A percentile compares a stretch with the other conserved stretches of the same genome.
These are phyloP conservation scores for Coix lacrymajobi DNA, from an alignment of 176 grass and related monocot genomes.

Conservation along the genomic window DNA sequence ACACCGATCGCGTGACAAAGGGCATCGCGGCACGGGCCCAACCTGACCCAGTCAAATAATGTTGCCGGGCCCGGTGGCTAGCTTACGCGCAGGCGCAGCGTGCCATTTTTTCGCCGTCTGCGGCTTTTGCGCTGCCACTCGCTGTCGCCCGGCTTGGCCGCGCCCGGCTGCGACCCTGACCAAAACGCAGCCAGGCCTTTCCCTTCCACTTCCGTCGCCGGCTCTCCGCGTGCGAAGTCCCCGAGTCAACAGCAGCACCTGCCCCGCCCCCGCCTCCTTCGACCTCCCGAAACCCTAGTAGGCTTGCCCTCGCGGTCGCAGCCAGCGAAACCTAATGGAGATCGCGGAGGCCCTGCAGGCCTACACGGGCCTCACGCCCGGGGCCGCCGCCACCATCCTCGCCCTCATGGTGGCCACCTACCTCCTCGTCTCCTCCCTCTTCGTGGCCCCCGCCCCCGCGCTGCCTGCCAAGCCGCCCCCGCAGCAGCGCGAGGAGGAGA, in stretches of 20 bases:
- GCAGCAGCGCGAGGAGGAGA: background rate
- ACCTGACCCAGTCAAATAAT: background rate
- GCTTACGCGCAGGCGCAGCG: background rate
- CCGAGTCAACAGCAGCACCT: slow-evolving; percentile 13
- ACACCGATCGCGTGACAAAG: too few species aligned
- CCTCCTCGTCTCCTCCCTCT: slow-evolving; percentile 66
- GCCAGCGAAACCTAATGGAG: slow-evolving; percentile 19
- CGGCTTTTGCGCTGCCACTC: slow-evolving; percentile 7
- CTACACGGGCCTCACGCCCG: slow-evolving; percentile 82
- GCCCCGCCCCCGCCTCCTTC: background rate
- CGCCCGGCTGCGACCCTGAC: background rate
- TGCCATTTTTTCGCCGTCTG: background rate
- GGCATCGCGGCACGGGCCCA: background rate
- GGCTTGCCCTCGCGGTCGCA: background rate
- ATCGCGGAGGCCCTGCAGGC: slow-evolving; percentile 50
- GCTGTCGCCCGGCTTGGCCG: background rate
- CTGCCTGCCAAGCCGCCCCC: background rate
- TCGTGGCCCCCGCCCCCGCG: slow-evolving; percentile 40
- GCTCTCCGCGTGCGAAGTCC: background rate
- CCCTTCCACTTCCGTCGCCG: background rate
- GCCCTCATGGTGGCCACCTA: slow-evolving; percentile 77
- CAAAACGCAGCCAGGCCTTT: background rate
- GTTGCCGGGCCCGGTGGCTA: background rate
- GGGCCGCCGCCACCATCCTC: slow-evolving; percentile 72
- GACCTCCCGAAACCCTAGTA: background rate